phyloP scores from a whole-genome alignment of 1,284 basidiomycete genomes.

The Ganoderma sp. region DNA sequence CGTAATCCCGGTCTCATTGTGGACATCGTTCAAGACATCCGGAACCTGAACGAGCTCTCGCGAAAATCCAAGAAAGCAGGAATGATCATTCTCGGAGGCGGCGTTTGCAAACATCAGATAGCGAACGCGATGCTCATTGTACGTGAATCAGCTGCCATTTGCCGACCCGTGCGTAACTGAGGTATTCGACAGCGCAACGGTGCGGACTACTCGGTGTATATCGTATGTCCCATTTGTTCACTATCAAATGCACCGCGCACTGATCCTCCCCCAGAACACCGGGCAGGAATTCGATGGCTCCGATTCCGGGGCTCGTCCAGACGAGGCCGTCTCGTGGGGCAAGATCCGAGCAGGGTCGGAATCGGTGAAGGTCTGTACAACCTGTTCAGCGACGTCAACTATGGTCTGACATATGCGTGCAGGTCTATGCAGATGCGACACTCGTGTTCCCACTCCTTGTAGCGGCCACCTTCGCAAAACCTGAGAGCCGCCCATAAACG shows the following conservation, averaged over 20 bases:
- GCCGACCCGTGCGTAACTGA: slow-evolving; percentile 13
- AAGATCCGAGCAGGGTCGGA: slow-evolving; percentile 94
- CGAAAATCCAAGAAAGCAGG: slow-evolving; percentile 92
- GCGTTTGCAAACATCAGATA: slow-evolving; percentile 99
- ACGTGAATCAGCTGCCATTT: slow-evolving; percentile 35
- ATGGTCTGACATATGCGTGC: slow-evolving; percentile 8
- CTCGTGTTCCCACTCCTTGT: slow-evolving; percentile 78
- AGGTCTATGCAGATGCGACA: slow-evolving; percentile 69
- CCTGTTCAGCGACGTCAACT: slow-evolving; percentile 7
- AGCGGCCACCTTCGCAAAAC: slow-evolving; percentile 68
- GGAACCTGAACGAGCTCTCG: slow-evolving; percentile 89
- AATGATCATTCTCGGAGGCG: slow-evolving; percentile 98
- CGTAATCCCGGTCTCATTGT: slow-evolving; percentile 87
- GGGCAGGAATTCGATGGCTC: slow-evolving; percentile 99
- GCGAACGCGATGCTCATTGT: slow-evolving; percentile 99
- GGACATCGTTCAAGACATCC: slow-evolving; percentile 96
- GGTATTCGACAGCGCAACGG: slow-evolving; percentile 80
- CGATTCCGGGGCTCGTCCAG: slow-evolving; percentile 95
- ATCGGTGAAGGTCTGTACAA: slow-evolving; percentile 80
- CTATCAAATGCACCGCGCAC: not conserved
- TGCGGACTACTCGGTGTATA: slow-evolving; percentile 97
- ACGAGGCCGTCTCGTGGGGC: slow-evolving; percentile 99
- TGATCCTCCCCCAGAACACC: slow-evolving; percentile 71
- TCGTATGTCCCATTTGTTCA: slow-evolving; percentile 51
- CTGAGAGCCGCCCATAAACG: slow-evolving; percentile 1